Evolutionary conservation across 768 basidiomycete species (phyloP).

Genomic region (Phlebiopsis flavidoalba): DNA sequence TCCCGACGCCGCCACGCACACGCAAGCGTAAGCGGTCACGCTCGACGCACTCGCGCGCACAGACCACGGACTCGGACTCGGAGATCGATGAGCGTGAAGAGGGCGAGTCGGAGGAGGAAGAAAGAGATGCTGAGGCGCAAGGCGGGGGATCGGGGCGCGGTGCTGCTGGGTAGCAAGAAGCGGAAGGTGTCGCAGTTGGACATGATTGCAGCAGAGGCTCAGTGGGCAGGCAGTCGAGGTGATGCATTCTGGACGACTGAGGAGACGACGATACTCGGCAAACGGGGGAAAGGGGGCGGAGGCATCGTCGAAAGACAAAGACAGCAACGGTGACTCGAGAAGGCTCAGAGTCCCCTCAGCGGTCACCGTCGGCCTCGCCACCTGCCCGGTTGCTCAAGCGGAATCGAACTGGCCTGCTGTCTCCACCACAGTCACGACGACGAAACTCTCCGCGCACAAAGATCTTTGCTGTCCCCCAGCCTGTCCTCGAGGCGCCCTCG

Average conservation of each 20-base stretch:
- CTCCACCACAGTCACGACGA: conserved; percentile 63
- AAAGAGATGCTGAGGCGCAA: conserved; percentile 29
- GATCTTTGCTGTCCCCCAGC: conserved; percentile 10
- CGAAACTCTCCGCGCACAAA: conserved; percentile 21
- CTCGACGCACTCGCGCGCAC: conserved; percentile 36
- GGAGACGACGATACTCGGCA: not conserved
- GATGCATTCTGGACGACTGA: conserved; percentile 25
- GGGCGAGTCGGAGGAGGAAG: conserved; percentile 30
- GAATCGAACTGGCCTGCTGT: conserved; percentile 38
- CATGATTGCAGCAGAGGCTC: conserved; percentile 23
- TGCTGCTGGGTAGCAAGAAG: conserved; percentile 23
- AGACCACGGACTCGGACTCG: conserved; percentile 37
- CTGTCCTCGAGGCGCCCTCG: conserved; percentile 4
- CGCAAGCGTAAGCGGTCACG: conserved; percentile 43
- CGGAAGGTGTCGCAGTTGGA: conserved; percentile 19
- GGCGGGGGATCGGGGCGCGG: conserved; percentile 10
- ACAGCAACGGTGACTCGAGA: conserved; percentile 6
- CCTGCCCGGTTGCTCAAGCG: conserved; percentile 20
- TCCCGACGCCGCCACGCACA: conserved; percentile 65
- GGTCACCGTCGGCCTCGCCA: conserved; percentile 26
- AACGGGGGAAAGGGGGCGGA: not conserved
- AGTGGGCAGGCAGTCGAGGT: conserved; percentile 12
- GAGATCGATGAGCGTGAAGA: conserved; percentile 17
- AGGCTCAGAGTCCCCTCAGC: conserved; percentile 16
- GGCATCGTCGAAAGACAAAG: conserved; percentile 6